These are phyloP conservation scores for Phytophthora hibernalis DNA, from an alignment of 352 stramenopile species.

Conservation along the genomic window DNA sequence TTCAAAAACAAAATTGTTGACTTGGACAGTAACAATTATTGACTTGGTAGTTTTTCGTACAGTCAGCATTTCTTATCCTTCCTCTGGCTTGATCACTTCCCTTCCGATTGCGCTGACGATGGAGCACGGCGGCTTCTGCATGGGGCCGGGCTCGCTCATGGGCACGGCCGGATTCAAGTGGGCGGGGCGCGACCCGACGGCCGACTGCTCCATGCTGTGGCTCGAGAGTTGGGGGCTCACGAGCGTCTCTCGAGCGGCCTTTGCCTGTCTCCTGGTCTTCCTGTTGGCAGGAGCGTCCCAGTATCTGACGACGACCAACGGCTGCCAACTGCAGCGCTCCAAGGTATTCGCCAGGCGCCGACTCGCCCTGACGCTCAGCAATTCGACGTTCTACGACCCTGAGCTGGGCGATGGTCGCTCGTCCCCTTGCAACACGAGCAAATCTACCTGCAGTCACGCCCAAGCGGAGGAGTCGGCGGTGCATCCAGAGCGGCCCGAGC, in stretches of 20 bases:
- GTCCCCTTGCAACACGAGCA: conserved; percentile 8
- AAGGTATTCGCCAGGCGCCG: conserved; percentile 49
- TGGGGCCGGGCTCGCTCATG: conserved; percentile 71
- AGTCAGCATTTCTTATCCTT: too few relatives aligned
- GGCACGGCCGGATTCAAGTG: conserved; percentile 64
- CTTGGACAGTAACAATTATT: background rate
- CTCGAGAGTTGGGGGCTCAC: conserved; percentile 60
- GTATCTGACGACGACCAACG: conserved; percentile 56
- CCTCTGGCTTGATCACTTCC: too few relatives aligned
- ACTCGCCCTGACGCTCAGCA: background rate
- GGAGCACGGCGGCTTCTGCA: conserved; percentile 50
- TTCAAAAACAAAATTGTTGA: too few relatives aligned
- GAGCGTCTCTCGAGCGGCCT: conserved; percentile 42
- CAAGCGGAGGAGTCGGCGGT: conserved; percentile 26
- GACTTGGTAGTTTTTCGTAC: background rate
- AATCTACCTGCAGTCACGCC: background rate
- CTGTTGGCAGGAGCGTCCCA: conserved; percentile 65
- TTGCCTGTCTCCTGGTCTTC: conserved; percentile 60
- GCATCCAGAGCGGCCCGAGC: conserved; percentile 27
- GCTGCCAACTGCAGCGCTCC: conserved; percentile 52
- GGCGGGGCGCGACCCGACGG: conserved; percentile 43
- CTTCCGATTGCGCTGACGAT: background rate
- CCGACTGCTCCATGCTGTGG: conserved; percentile 80
- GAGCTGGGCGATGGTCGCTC: conserved; percentile 19
- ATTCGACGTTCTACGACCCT: conserved; percentile 39